Evolutionary conservation across 331 rosid genomes (phyloP), one percentile per base, ranked within the genome.

Genomic region (Pyracantha coccinea): DNA sequence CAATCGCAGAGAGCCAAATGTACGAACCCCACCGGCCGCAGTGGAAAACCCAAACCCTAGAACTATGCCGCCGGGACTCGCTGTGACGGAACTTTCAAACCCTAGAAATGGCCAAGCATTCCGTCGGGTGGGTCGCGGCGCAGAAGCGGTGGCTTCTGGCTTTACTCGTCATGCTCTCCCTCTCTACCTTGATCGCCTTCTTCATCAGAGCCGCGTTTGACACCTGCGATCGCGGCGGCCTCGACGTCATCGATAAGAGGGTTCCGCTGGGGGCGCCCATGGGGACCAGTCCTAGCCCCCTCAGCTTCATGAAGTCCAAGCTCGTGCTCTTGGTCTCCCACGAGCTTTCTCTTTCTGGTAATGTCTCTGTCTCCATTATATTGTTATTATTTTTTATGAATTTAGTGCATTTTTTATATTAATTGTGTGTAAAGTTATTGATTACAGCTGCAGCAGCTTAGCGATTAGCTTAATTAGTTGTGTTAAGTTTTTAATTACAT

Each of bases 181-280:
- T 61, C 68, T 80, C 87, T 5, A 84, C 85, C 20, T 54, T 84
- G 80, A 77, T 84, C 80, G 82, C 80, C 14, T 83, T 83, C 84
- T 80, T 83, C 72, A 80, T 83, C 80, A 77, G 87, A 74, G 79
- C 82, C 58, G 78, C 87, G 13, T 83, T 80, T 59, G 87, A 83
- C 16, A 77, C 87, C 35, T 83, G 87, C 72, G 80, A 80, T 74
- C 85, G 82, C 68, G 28, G 82, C 53, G 58, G 9, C 38, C 77
- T 77, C 50, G 80, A 80, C 17, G 75, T 68, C 50, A 74, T 77
- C 16, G 81, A 53, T 27, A 74, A 69, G 57, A 44, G 68, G 20
- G 68, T 69, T 20, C 83, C 79, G 11, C 38, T 66, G 73, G 81
- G 75, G n/a, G 32, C 58, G 44, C 28, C 69, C 27, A 69, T 68